Conservation (phyloP, 2,329 filamentous ascomycete genomes). For the Cercospora berteroae region DNA sequence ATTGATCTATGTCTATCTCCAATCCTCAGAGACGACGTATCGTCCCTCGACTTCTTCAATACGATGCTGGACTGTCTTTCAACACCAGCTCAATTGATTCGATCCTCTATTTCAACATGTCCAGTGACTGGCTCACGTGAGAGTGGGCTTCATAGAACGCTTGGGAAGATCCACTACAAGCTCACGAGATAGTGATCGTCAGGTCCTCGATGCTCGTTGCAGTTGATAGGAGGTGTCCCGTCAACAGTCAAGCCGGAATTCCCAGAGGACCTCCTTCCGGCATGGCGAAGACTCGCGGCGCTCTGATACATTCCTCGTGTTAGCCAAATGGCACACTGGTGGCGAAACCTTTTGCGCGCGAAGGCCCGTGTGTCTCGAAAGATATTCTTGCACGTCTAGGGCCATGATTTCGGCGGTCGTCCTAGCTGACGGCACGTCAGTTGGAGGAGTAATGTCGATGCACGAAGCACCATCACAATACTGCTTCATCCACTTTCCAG, state of each 20-base stretch:
- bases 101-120: background rate
- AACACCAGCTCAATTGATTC: background rate
- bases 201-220: background rate
- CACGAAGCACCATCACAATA: background rate
- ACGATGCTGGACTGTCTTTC: background rate
- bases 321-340: background rate
- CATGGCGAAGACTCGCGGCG: background rate
- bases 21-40: background rate
- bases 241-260: background rate
- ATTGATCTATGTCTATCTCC: background rate
- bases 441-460: background rate
- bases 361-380: background rate
- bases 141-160: background rate
- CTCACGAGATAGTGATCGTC: background rate
- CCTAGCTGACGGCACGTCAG: background rate
- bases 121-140: background rate
- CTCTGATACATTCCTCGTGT: background rate
- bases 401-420: background rate
- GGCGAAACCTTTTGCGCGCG: background rate
- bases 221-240: background rate
- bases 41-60: background rate
- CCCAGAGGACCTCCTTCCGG: background rate
- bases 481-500: slow-evolving; percentile 30
- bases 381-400: background rate
- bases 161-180: background rate